Evolutionary conservation across 2,329 filamentous ascomycete genomes (phyloP), one percentile per base, ranked within the genome.

Genomic region (Pyrenophora teres): DNA sequence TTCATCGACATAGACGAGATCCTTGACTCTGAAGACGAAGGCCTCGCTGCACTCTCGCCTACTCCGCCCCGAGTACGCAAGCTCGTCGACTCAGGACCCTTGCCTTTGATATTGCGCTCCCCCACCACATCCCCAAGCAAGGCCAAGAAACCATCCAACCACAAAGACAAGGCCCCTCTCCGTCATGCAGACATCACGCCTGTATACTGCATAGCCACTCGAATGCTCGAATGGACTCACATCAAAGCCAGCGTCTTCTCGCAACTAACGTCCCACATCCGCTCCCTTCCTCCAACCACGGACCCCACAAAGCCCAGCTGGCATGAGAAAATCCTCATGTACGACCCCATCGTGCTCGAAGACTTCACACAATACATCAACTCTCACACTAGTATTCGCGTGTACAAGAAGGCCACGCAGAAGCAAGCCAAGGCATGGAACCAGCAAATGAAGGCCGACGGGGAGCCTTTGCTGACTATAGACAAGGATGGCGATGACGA

Each of bases 281-380:
- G 74, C 32, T 67, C 70, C 6, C 74, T 79, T 23, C 75, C 73
- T 4, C 72, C 73, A 2, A 73, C 70, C 7, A 60, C 54, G 2
- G 69, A 80, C 50, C 68, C 71, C 6, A 70, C 64, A 5, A 66
- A 70, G 2, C 80, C 79, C 2, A 91, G 84, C 2, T 97, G 92
- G 90, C 81, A 95, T 63, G 91, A 97, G 74, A 95, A 92, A 75
- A 97, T 99, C 40, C 78, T 97, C 5, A 84, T 97, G 70, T 97
- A 95, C 69, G 92, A 97, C 64, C 91, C 93, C 0, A 88, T 99
- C 37, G 81, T 94, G 1, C 74, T 97, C 0, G 93, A 97, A 73
- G 92, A 97, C 59, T 77, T 99, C 12, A 83, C 92, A 0, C 75
- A 78, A 0, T 97, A 92, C 89, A 75, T 97, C 13, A 97, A 96